phyloP scores from a whole-genome alignment of 257 asterid genomes.

The Petunia secreta region DNA sequence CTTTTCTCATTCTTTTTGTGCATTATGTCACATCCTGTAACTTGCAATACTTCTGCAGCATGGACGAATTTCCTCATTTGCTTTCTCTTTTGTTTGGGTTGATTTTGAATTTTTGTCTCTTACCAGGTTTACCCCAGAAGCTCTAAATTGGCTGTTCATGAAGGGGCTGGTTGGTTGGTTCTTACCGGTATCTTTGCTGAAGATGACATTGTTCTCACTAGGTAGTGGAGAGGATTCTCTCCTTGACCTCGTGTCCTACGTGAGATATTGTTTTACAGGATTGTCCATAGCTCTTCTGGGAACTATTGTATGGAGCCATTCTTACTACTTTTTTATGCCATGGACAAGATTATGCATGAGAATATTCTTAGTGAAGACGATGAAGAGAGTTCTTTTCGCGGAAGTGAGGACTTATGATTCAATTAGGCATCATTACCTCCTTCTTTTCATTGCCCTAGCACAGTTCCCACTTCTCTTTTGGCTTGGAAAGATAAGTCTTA shows the following conservation, averaged over 20 bases:
- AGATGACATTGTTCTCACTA: constrained; percentile 40
- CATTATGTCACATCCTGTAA: background rate
- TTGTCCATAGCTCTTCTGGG: constrained; percentile 40
- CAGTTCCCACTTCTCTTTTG: constrained; percentile 43
- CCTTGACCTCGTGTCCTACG: constrained; percentile 43
- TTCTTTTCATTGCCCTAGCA: constrained; percentile 46
- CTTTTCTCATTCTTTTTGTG: background rate
- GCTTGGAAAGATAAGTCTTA: constrained; percentile 43
- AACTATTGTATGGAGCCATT: constrained; percentile 37
- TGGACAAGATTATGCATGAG: constrained; percentile 45
- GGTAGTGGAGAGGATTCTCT: constrained; percentile 45
- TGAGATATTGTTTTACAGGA: constrained; percentile 40
- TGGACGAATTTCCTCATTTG: background rate
- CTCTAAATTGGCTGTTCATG: constrained; percentile 47
- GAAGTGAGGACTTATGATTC: constrained; percentile 41
- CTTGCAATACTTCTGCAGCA: background rate
- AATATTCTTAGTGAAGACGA: constrained; percentile 42
- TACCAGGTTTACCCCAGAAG: constrained; percentile 50
- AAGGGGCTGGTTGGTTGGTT: constrained; percentile 51
- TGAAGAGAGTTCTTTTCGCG: constrained; percentile 43
- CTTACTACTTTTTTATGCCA: constrained; percentile 41
- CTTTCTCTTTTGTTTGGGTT: background rate
- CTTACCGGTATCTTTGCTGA: constrained; percentile 41
- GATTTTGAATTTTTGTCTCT: background rate
- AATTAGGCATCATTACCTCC: constrained; percentile 43